phyloP scores from a whole-genome alignment of 2,329 filamentous ascomycete species.

The Penicillium polonicum region DNA sequence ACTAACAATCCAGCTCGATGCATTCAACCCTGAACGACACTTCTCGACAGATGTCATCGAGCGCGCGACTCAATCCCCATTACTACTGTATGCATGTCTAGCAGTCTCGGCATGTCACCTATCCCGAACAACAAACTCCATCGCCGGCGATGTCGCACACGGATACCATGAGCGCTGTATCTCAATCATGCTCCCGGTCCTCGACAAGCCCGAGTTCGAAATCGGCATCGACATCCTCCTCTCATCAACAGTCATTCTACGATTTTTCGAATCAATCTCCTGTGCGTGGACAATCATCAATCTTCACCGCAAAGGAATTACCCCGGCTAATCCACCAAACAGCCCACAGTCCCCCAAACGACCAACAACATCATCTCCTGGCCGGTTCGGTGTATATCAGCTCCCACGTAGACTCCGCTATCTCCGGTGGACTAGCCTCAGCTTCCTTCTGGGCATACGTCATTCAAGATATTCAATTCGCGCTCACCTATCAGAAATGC shows the following conservation, averaged over 20 bases:
- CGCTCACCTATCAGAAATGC: constrained; percentile 33
- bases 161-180: constrained; percentile 38
- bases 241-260: constrained; percentile 36
- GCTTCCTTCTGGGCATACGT: constrained; percentile 40
- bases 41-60: constrained; percentile 35
- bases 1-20: constrained; percentile 29
- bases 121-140: constrained; percentile 30
- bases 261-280: constrained; percentile 39
- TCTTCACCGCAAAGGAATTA: background rate
- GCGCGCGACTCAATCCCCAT: constrained; percentile 31
- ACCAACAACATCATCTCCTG: constrained; percentile 36
- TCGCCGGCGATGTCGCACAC: constrained; percentile 32
- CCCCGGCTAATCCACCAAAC: background rate
- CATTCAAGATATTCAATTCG: constrained; percentile 38
- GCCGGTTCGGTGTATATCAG: constrained; percentile 39
- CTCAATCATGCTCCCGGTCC: constrained; percentile 34
- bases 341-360: constrained; percentile 36
- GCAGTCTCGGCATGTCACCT: constrained; percentile 37
- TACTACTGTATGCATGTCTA: constrained; percentile 36
- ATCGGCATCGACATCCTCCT: constrained; percentile 37
- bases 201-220: constrained; percentile 32
- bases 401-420: constrained; percentile 35
- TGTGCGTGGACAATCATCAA: constrained; percentile 23
- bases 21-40: constrained; percentile 32
- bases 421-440: constrained; percentile 34